These are phyloP conservation scores for Ceratocystis eucalypticola DNA, from an alignment of 2,329 filamentous ascomycete genomes.

Conservation along the genomic window DNA sequence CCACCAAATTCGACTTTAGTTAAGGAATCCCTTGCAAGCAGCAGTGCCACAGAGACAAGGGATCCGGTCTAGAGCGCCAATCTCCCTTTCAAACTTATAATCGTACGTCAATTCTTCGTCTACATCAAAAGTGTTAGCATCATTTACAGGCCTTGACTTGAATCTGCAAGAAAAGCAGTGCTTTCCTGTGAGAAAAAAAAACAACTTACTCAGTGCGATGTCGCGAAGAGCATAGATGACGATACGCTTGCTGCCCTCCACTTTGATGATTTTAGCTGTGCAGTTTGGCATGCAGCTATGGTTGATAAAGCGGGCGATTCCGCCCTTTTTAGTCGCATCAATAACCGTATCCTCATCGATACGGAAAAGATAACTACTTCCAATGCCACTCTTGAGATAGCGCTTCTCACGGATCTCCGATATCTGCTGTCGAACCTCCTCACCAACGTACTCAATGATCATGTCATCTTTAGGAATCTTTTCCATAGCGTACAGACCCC, in stretches of 20 bases:
- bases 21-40: conserved; percentile 97
- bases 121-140: conserved; percentile 29
- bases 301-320: conserved; percentile 97
- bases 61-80: conserved; percentile 86
- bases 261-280: conserved; percentile 98
- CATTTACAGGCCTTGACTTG: background rate
- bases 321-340: conserved; percentile 95
- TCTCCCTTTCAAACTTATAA: conserved; percentile 98
- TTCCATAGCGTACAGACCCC: conserved; percentile 95
- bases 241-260: conserved; percentile 94
- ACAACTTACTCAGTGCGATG: conserved; percentile 74
- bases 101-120: conserved; percentile 99
- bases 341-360: conserved; percentile 97
- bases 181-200: background rate
- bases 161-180: background rate
- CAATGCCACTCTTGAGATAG: conserved; percentile 92
- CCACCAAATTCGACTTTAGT: conserved; percentile 39
- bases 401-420: conserved; percentile 88
- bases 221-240: conserved; percentile 97
- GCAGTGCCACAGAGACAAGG: conserved; percentile 93
- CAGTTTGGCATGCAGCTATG: conserved; percentile 97
- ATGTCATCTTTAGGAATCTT: conserved; percentile 96
- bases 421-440: conserved; percentile 92
- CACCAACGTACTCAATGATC: conserved; percentile 99
- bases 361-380: conserved; percentile 92